Evolutionary conservation across 2,329 filamentous ascomycete species (phyloP).

Genomic region (Xylariaceae sp.): DNA sequence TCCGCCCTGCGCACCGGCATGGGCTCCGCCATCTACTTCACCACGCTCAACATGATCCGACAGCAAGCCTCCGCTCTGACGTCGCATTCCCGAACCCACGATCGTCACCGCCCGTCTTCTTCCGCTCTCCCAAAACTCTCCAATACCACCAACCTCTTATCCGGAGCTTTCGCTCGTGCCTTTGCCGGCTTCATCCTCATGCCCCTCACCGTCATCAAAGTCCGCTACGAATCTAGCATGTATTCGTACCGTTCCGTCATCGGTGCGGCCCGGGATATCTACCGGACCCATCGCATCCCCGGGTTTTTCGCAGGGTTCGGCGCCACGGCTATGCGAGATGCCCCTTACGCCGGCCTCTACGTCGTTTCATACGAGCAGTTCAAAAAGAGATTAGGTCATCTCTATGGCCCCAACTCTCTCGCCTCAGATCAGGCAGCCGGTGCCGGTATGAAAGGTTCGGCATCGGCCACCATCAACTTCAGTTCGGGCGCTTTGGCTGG

Average conservation of each 20-base stretch:
- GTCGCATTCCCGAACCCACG: conserved; percentile 24
- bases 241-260: conserved; percentile 83
- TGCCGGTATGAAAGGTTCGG: conserved; percentile 44
- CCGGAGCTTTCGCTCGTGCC: conserved; percentile 83
- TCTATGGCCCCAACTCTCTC: conserved; percentile 30
- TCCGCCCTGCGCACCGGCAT: conserved; percentile 93
- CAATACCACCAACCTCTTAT: conserved; percentile 83
- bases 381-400: conserved; percentile 66
- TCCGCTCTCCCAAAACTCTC: conserved; percentile 83
- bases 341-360: conserved; percentile 95
- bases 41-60: conserved; percentile 83
- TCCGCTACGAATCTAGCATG: conserved; percentile 88
- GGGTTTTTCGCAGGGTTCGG: conserved; percentile 96
- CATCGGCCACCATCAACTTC: conserved; percentile 80
- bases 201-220: conserved; percentile 96
- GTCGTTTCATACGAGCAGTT: conserved; percentile 91
- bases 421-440: conserved; percentile 4
- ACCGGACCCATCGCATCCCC: conserved; percentile 72
- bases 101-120: conserved; percentile 49
- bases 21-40: conserved; percentile 94
- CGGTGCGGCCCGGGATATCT: conserved; percentile 76
- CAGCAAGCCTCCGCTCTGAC: conserved; percentile 60
- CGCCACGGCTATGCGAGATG: conserved; percentile 90
- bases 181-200: conserved; percentile 91
- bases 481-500: conserved; percentile 81